Base-by-base conservation (phyloP, 345 rosid species). In the Acer yangbiense region DNA sequence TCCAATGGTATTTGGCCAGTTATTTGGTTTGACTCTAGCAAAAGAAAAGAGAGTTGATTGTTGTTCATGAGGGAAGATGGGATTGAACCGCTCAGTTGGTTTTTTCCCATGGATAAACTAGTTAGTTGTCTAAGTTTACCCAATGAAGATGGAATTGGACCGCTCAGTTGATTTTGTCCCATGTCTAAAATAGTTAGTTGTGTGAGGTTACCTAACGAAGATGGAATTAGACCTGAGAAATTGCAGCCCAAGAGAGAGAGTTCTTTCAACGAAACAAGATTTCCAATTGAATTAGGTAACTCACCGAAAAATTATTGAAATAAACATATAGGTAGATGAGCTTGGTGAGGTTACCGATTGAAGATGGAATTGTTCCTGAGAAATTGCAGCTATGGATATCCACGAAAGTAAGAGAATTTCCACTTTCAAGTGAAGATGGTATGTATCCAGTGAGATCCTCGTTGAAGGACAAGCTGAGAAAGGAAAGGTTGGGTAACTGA, bases 211-310 rank as follows among this genome's bases (percentile, higher is more conserved):
- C 52, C 62, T 0, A 78, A 13, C 32, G 76, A 72, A 57, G 66
- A 58, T 17, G 82, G 82, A 9, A 78, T 71, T 10, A 8, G 10
- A 41, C 44, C 44, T 41, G 48, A 44, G 10, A 79, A 75, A 7
- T 5, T 68, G 72, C 73, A 64, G 4, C 17, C 35, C 35, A 29
- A 2, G 35, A 29, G 35, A 29, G 3, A 29, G 2, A 78, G 7
- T 23, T 32, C 71, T 11, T 25, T 0, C 18, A 78, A 46, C 10
- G 41, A 16, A 6, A 32, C 2, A 16, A 82, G 48, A 4, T 75
- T 69, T 6, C 78, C 75, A 6, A 79, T 41, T 2, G 78, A 67
- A 32, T 27, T 17, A 9, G 82, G 82, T 17, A 79, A 3, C 78
- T 57, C 48, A 20, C 78, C 79, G 0, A 48, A 70, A 50, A 57